Conservation (phyloP, 169 alveolate species). For the Plasmodium knowlesi region DNA sequence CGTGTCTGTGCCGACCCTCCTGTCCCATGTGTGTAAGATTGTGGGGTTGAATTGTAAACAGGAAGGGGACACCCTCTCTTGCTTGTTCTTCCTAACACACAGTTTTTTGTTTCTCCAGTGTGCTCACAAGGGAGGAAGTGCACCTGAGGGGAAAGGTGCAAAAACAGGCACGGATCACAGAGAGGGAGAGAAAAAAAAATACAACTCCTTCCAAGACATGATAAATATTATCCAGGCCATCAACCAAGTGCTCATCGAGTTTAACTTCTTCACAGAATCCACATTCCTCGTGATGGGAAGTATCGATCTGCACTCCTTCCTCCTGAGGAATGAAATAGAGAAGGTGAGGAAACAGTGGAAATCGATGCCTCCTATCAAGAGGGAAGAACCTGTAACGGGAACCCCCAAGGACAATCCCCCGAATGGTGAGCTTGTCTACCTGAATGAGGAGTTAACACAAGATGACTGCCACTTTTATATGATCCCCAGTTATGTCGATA, state of each 20-base stretch:
- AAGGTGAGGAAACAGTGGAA: background rate
- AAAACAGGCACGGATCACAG: background rate
- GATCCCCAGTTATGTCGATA: background rate
- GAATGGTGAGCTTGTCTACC: background rate
- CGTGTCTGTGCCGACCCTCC: constrained; percentile 8
- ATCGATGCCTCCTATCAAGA: background rate
- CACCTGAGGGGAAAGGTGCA: background rate
- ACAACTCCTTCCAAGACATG: background rate
- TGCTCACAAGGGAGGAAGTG: background rate
- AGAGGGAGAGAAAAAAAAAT: background rate
- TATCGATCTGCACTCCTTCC: constrained; percentile 33
- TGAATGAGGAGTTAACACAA: background rate
- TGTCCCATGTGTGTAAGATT: constrained; percentile 25
- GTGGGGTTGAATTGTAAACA: constrained; percentile 32
- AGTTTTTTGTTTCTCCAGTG: constrained; percentile 23
- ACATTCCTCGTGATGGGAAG: constrained; percentile 14
- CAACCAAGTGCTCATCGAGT: constrained; percentile 41
- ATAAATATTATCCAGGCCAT: constrained; percentile 26
- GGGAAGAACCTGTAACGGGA: background rate
- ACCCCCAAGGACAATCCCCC: background rate
- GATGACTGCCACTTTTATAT: background rate
- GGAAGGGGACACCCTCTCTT: constrained; percentile 8
- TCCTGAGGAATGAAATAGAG: constrained; percentile 19
- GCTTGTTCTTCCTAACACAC: constrained; percentile 59
- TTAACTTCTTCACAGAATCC: constrained; percentile 25